phyloP scores from a whole-genome alignment of 768 basidiomycete species.

The Lyophyllum decastes region DNA sequence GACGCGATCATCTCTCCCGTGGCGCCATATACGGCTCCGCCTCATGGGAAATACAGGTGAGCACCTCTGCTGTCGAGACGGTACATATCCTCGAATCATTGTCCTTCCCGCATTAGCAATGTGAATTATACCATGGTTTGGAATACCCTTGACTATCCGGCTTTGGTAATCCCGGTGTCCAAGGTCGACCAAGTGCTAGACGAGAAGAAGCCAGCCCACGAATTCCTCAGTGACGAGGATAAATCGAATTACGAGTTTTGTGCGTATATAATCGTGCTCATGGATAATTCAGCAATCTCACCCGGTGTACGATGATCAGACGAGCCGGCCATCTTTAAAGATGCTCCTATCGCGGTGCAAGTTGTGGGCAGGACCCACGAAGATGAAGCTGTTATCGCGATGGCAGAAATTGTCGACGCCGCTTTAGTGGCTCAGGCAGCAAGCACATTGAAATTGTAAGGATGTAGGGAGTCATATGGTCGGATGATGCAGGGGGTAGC shows the following conservation, averaged over 20 bases:
- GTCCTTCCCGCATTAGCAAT: constrained; percentile 29
- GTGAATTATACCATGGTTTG: constrained; percentile 61
- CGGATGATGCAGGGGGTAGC: too few relatives aligned
- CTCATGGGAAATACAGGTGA: constrained; percentile 61
- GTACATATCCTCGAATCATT: neutral
- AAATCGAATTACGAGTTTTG: constrained; percentile 52
- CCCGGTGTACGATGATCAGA: constrained; percentile 35
- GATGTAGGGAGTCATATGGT: too few relatives aligned
- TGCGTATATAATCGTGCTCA: constrained; percentile 32
- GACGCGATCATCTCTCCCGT: constrained; percentile 74
- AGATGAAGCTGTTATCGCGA: constrained; percentile 72
- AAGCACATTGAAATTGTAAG: too few relatives aligned
- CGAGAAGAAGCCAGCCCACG: constrained; percentile 38
- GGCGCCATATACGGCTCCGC: constrained; percentile 60
- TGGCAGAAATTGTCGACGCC: constrained; percentile 60
- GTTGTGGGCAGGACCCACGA: constrained; percentile 69
- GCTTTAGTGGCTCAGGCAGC: constrained; percentile 39
- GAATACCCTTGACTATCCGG: constrained; percentile 70
- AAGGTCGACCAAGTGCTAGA: constrained; percentile 58
- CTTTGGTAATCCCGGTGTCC: constrained; percentile 65
- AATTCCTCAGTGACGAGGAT: constrained; percentile 53
- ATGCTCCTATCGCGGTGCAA: constrained; percentile 67
- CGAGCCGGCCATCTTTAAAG: constrained; percentile 52
- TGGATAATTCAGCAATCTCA: neutral
- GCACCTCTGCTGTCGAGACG: constrained; percentile 14